Evolutionary conservation across 2,329 filamentous ascomycete species (phyloP).

Genomic region (Exophiala dermatitidis): DNA sequence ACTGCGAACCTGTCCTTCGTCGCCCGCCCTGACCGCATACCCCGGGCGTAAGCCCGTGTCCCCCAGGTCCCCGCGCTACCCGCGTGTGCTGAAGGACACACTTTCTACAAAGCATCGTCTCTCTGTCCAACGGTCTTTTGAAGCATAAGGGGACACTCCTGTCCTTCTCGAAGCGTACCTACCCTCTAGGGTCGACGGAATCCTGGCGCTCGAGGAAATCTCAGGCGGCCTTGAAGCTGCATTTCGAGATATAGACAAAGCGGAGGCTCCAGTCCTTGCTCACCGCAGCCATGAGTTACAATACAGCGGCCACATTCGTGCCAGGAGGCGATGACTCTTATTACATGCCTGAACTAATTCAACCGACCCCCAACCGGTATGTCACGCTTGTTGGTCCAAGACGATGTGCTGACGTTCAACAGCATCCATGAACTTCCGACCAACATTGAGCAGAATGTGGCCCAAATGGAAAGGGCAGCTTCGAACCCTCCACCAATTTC

Average conservation of each 20-base stretch:
- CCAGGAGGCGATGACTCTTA: conserved; percentile 62
- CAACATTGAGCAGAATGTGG: conserved; percentile 92
- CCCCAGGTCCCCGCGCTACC: conserved; percentile 2
- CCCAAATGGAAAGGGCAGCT: conserved; percentile 66
- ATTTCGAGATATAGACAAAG: neutral
- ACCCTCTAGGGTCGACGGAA: too few species aligned
- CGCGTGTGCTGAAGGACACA: conserved; percentile 10
- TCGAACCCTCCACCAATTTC: conserved; percentile 18
- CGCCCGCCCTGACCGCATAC: conserved; percentile 7
- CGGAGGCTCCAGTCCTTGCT: neutral
- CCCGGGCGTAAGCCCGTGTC: conserved; percentile 8
- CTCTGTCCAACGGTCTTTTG: neutral
- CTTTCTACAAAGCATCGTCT: conserved; percentile 3
- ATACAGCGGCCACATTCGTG: conserved; percentile 55
- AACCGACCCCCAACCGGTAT: conserved; percentile 64
- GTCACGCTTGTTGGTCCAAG: conserved; percentile 33
- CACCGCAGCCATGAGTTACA: conserved; percentile 21
- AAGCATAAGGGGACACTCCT: neutral
- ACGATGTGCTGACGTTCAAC: conserved; percentile 70
- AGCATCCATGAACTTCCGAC: conserved; percentile 58
- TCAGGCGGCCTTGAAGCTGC: conserved; percentile 1
- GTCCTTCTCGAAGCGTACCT: too few species aligned
- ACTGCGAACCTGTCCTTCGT: conserved; percentile 15
- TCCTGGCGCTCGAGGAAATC: too few species aligned
- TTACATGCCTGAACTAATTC: conserved; percentile 62